A percentile compares a stretch with the other conserved stretches of the same genome.
Evolutionary conservation across 2,329 filamentous ascomycete genomes (phyloP).

Genomic region (Verticillium nubilum): DNA sequence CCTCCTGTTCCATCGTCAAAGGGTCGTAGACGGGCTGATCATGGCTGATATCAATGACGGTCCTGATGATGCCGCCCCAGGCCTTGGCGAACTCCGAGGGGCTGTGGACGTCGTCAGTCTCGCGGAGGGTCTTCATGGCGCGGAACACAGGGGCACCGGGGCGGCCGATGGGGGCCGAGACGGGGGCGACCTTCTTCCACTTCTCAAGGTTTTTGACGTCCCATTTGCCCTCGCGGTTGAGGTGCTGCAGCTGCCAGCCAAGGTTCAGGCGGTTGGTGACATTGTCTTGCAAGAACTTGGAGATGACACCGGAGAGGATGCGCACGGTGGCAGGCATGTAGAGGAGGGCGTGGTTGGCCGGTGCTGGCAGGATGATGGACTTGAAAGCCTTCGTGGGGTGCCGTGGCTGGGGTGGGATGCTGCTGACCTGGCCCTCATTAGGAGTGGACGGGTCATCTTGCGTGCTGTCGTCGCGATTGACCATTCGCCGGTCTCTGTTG

Average conservation of each 20-base stretch:
- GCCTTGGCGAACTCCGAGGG: constrained; percentile 64
- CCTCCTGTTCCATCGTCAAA: constrained; percentile 53
- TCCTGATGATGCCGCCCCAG: constrained; percentile 63
- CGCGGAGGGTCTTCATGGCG: constrained; percentile 87
- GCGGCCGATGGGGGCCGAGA: constrained; percentile 68
- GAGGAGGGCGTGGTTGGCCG: constrained; percentile 77
- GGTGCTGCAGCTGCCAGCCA: constrained; percentile 85
- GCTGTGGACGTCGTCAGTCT: constrained; percentile 79
- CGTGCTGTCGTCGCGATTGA: constrained; percentile 28
- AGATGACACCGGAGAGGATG: constrained; percentile 73
- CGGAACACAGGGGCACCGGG: constrained; percentile 59
- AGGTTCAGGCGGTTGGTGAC: constrained; percentile 74
- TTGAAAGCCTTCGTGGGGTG: constrained; percentile 55
- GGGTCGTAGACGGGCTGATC: constrained; percentile 88
- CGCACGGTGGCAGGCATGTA: constrained; percentile 74
- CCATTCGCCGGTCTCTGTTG: constrained; percentile 16
- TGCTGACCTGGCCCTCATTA: constrained; percentile 27
- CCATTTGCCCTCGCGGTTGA: constrained; percentile 91
- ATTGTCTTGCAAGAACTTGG: constrained; percentile 70
- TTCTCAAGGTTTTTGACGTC: constrained; percentile 95
- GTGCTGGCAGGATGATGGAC: constrained; percentile 64
- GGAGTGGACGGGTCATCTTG: constrained; percentile 41
- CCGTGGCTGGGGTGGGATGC: constrained; percentile 40
- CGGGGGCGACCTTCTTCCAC: constrained; percentile 75
- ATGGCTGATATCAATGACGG: constrained; percentile 86